phyloP scores from a whole-genome alignment of 2,329 filamentous ascomycete genomes.

The Ascochyta koolunga region DNA sequence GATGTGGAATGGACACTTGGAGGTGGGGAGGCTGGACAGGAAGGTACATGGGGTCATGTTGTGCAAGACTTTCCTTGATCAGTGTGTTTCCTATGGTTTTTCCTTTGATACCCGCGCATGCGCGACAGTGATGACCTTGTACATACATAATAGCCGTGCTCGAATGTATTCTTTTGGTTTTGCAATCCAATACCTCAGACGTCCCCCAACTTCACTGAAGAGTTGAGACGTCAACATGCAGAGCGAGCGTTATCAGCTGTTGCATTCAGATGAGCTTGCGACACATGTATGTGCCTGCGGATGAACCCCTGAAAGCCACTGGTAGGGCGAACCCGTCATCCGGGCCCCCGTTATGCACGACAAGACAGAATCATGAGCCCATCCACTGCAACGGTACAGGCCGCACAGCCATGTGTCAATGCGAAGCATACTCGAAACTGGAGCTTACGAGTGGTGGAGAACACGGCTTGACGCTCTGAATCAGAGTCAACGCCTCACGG shows the following conservation, averaged over 20 bases:
- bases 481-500: slow-evolving; percentile 5
- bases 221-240: background rate
- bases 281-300: too few species aligned
- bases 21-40: background rate
- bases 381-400: background rate
- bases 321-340: background rate
- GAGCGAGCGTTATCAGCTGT: too few species aligned
- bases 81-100: background rate
- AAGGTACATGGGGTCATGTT: slow-evolving; percentile 4
- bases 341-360: slow-evolving; percentile 7
- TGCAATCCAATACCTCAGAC: too few species aligned
- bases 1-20: background rate
- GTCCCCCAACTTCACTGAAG: background rate
- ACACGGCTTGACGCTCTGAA: background rate
- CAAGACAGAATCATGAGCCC: background rate
- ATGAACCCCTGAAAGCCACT: slow-evolving; percentile 7
- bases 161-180: background rate
- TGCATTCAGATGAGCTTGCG: background rate
- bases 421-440: background rate
- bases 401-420: slow-evolving; percentile 2
- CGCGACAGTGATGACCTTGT: slow-evolving; percentile 3
- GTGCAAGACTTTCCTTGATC: background rate
- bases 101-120: slow-evolving; percentile 15
- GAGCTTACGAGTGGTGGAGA: background rate
- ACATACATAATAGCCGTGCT: slow-evolving; percentile 7